phyloP scores from a whole-genome alignment of 306 rosid genomes.

The Astragalus membranaceus region DNA sequence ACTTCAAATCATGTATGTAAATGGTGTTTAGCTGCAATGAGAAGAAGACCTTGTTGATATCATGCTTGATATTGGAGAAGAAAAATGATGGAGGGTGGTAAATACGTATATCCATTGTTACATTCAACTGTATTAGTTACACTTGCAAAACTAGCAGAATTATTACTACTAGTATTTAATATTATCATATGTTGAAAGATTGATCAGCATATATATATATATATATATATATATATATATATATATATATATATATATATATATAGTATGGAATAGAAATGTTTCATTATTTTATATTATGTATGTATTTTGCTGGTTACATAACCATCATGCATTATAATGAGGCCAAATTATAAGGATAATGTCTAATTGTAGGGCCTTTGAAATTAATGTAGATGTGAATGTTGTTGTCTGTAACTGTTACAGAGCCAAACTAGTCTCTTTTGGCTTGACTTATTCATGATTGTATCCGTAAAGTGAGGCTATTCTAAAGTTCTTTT shows the following conservation, averaged over 20 bases:
- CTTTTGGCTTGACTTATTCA: conserved; percentile 32
- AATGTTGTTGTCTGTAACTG: conserved; percentile 25
- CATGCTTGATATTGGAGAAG: conserved; percentile 26
- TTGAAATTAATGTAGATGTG: conserved; percentile 26
- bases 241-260: neutral
- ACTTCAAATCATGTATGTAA: conserved; percentile 21
- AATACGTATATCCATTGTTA: conserved; percentile 35
- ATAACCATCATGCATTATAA: neutral
- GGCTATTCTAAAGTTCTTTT: conserved; percentile 23
- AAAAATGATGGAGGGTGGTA: conserved; percentile 7
- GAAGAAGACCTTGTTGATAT: conserved; percentile 21
- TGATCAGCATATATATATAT: neutral
- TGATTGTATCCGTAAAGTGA: conserved; percentile 25
- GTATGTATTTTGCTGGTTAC: conserved; percentile 6
- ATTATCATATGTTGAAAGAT: conserved; percentile 14
- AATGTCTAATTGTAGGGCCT: conserved; percentile 30
- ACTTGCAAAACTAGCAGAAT: conserved; percentile 25
- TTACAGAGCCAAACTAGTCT: conserved; percentile 19
- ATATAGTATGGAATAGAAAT: neutral
- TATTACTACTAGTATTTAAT: neutral
- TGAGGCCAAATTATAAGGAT: conserved; percentile 17
- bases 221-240: neutral
- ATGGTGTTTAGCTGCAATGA: conserved; percentile 27
- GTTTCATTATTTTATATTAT: neutral
- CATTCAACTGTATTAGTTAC: conserved; percentile 33